Percentiles rank a stretch among this genome's conserved stretches.
Evolutionary conservation across 108 stramenopile genomes (phyloP).

Genomic region (Nitzschia sp.): DNA sequence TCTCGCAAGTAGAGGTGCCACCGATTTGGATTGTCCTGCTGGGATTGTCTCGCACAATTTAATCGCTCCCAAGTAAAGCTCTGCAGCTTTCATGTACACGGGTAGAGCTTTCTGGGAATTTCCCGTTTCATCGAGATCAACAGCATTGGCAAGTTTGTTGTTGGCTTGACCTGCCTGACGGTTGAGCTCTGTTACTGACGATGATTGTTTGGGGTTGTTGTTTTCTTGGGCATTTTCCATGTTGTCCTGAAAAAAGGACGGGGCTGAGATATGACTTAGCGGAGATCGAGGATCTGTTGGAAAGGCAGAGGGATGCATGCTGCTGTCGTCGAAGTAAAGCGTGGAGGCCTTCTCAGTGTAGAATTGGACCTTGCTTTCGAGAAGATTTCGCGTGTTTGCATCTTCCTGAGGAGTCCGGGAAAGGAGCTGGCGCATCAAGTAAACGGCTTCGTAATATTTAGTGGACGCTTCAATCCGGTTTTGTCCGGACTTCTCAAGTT

Average conservation of each 20-base stretch:
- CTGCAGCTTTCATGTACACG: constrained; percentile 53
- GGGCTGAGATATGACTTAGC: constrained; percentile 3
- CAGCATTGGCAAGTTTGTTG: constrained; percentile 37
- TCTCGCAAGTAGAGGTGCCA: constrained; percentile 40
- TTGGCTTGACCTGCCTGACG: constrained; percentile 39
- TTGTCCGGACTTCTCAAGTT: constrained; percentile 36
- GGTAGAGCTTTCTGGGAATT: constrained; percentile 29
- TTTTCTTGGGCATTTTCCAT: neutral
- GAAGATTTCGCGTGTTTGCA: constrained; percentile 22
- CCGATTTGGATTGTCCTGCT: neutral
- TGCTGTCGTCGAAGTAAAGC: constrained; percentile 37
- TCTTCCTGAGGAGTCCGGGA: constrained; percentile 13
- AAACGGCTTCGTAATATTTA: constrained; percentile 61
- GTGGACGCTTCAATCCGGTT: constrained; percentile 50
- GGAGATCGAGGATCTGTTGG: constrained; percentile 16
- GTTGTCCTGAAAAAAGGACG: constrained; percentile 15
- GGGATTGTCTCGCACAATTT: constrained; percentile 26
- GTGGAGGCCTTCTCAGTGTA: constrained; percentile 47
- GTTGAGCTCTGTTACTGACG: constrained; percentile 15
- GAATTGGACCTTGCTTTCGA: constrained; percentile 48
- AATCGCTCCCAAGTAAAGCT: constrained; percentile 49
- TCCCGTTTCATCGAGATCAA: constrained; percentile 54
- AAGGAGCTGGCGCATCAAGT: constrained; percentile 51
- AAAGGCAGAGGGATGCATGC: neutral
- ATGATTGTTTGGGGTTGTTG: neutral